phyloP scores from a whole-genome alignment of 495 filamentous ascomycete species.

The Penicillium nucicola region DNA sequence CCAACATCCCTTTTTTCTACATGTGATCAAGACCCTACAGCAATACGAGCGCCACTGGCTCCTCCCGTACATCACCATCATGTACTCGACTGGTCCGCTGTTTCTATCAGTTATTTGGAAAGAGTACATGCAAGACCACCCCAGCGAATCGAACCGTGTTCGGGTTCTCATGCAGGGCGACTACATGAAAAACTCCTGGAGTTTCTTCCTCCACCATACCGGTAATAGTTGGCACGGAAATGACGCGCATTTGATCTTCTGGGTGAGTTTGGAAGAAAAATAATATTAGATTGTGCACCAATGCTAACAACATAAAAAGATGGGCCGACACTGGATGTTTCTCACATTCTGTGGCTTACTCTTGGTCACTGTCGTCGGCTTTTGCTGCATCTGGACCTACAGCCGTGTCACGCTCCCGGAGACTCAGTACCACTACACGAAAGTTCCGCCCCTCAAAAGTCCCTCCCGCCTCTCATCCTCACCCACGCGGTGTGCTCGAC shows the following conservation, averaged over 20 bases:
- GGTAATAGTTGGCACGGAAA: constrained; percentile 78
- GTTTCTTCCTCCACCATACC: constrained; percentile 72
- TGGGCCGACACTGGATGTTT: constrained; percentile 72
- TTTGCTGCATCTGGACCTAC: constrained; percentile 55
- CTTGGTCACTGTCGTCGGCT: constrained; percentile 54
- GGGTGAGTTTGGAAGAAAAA: constrained; percentile 53
- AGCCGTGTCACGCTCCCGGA: constrained; percentile 45
- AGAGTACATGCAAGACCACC: constrained; percentile 56
- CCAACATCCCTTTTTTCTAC: constrained; percentile 78
- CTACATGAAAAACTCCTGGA: constrained; percentile 68
- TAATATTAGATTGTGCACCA: no score
- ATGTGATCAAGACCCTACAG: constrained; percentile 65
- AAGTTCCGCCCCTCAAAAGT: constrained; percentile 28
- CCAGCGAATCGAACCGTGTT: constrained; percentile 41
- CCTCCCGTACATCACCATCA: constrained; percentile 84
- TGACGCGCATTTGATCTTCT: constrained; percentile 75
- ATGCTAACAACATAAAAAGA: constrained; percentile 26
- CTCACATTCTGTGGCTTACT: constrained; percentile 63
- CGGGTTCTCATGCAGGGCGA: constrained; percentile 61
- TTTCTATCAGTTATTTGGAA: constrained; percentile 86
- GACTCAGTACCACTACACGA: constrained; percentile 41
- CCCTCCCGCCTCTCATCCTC: constrained; percentile 29
- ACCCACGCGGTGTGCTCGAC: constrained; percentile 32
- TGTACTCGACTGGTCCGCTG: constrained; percentile 84
- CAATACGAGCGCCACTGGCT: constrained; percentile 73